Percentiles rank a stretch among this genome's conserved stretches.
Evolutionary conservation across 345 rosid genomes (phyloP).

Genomic region (Anacardium occidentale): DNA sequence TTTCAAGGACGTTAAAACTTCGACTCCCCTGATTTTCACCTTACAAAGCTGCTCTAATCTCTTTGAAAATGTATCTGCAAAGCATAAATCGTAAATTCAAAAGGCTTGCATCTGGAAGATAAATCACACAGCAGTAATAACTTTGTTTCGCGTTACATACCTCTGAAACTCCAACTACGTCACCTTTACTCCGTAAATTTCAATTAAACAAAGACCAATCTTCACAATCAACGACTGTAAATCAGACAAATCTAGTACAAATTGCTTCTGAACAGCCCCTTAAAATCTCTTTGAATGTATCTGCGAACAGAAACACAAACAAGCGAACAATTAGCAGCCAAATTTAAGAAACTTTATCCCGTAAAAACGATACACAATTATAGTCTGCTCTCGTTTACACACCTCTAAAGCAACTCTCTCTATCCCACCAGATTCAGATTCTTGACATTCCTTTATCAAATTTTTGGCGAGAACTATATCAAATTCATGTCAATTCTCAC

Average conservation of each 20-base stretch:
- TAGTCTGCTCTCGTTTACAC: conserved; percentile 19
- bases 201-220: conserved; percentile 11
- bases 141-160: neutral
- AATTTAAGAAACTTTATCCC: conserved; percentile 7
- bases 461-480: neutral
- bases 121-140: conserved; percentile 8
- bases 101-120: conserved; percentile 1
- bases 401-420: conserved; percentile 18
- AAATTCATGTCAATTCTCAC: conserved; percentile 11
- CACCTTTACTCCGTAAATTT: conserved; percentile 7
- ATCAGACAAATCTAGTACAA: conserved; percentile 10
- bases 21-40: conserved; percentile 27
- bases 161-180: conserved; percentile 6
- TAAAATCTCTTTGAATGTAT: conserved; percentile 16
- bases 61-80: conserved; percentile 28
- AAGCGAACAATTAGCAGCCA: neutral
- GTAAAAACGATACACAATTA: too few species aligned
- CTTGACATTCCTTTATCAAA: conserved; percentile 25
- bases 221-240: conserved; percentile 16
- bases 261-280: neutral
- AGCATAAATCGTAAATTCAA: conserved; percentile 1
- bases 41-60: conserved; percentile 17
- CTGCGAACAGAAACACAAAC: conserved; percentile 1
- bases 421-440: conserved; percentile 25
- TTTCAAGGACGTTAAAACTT: conserved; percentile 20